Evolutionary conservation across 805 yeast species (phyloP).

Genomic region (Lipomyces sp.): DNA sequence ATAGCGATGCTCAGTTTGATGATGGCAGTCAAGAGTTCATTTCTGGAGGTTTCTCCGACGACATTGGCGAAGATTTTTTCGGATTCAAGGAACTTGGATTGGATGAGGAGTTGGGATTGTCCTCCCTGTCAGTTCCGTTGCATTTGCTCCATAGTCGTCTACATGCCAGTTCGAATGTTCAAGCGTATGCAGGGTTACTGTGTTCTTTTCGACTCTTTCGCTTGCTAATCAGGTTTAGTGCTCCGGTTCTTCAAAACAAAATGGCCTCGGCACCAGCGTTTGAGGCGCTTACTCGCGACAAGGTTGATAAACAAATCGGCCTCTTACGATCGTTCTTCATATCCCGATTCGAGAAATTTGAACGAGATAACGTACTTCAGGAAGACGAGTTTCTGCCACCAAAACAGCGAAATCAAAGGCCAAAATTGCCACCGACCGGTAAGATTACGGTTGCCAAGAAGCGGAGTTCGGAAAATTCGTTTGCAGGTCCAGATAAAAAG

Average conservation of each 20-base stretch:
- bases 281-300: conserved; percentile 57
- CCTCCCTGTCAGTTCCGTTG: conserved; percentile 85
- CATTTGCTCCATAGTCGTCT: conserved; percentile 81
- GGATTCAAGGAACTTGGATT: conserved; percentile 94
- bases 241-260: conserved; percentile 57
- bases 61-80: conserved; percentile 95
- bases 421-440: conserved; percentile 90
- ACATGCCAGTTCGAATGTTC: conserved; percentile 53
- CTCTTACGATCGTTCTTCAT: conserved; percentile 60
- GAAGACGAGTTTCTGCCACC: conserved; percentile 88
- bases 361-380: conserved; percentile 43
- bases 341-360: conserved; percentile 40
- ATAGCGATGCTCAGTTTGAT: conserved; percentile 75
- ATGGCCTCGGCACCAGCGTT: conserved; percentile 60
- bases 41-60: conserved; percentile 92
- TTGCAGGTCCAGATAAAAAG: conserved; percentile 37
- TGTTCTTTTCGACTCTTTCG: not conserved
- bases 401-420: conserved; percentile 72
- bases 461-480: conserved; percentile 59
- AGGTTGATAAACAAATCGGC: conserved; percentile 60
- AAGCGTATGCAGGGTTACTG: conserved; percentile 14
- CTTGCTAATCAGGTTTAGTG: not conserved
- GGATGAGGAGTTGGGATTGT: conserved; percentile 85
- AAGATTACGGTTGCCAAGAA: conserved; percentile 74
- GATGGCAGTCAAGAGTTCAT: conserved; percentile 94